These are phyloP conservation scores for Cyberlindnera euphorbiae DNA, from an alignment of 805 yeast species.

Conservation along the genomic window DNA sequence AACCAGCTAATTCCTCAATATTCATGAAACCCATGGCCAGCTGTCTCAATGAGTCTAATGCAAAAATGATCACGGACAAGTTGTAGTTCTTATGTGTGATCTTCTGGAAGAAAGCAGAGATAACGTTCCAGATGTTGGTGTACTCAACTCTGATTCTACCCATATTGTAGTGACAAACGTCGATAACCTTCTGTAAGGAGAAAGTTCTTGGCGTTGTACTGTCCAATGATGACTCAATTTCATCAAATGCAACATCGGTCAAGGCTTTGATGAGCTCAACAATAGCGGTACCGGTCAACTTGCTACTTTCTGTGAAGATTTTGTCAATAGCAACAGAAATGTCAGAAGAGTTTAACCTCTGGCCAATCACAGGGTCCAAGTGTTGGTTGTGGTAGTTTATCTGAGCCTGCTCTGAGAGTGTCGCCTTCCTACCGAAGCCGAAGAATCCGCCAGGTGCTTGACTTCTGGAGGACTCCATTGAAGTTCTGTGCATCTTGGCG, in stretches of 20 bases:
- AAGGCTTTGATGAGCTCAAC: conserved; percentile 83
- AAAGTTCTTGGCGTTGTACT: conserved; percentile 84
- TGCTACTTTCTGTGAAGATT: conserved; percentile 78
- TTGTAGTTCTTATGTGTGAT: conserved; percentile 76
- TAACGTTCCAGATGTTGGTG: conserved; percentile 91
- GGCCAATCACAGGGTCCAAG: conserved; percentile 52
- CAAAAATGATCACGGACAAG: conserved; percentile 75
- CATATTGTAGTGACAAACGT: conserved; percentile 97
- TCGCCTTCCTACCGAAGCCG: conserved; percentile 49
- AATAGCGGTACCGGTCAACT: conserved; percentile 77
- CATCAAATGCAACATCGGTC: conserved; percentile 83
- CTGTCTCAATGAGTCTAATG: conserved; percentile 91
- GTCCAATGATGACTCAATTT: conserved; percentile 81
- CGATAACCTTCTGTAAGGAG: conserved; percentile 92
- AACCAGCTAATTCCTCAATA: conserved; percentile 90
- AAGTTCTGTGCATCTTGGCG: conserved; percentile 50
- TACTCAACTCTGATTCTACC: conserved; percentile 92
- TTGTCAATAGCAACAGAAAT: conserved; percentile 79
- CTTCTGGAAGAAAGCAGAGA: conserved; percentile 83
- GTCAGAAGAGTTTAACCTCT: conserved; percentile 57
- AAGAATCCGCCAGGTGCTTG: conserved; percentile 35
- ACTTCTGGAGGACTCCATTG: conserved; percentile 47
- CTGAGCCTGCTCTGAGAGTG: conserved; percentile 64
- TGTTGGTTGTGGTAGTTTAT: conserved; percentile 70
- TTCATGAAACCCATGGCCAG: conserved; percentile 88